These are phyloP conservation scores for Chlorella sorokiniana DNA, from an alignment of 139 green algal genomes.

Conservation along the genomic window DNA sequence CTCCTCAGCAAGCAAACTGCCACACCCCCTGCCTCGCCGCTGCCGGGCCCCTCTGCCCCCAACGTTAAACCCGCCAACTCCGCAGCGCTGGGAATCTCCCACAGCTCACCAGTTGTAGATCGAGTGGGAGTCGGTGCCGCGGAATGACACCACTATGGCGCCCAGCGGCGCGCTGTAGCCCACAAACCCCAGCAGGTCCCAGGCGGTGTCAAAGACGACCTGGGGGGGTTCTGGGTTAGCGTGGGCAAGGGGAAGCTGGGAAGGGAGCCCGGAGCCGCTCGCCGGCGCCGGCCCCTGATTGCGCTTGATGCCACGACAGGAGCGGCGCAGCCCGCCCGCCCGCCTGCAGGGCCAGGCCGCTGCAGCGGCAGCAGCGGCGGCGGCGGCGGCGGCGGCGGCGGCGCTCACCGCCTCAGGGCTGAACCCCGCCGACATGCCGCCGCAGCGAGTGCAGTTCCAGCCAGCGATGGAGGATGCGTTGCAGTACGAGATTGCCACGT, in stretches of 20 bases:
- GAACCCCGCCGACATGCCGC: slow-evolving; percentile 24
- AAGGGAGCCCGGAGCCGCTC: too few species aligned
- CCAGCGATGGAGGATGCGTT: slow-evolving; percentile 44
- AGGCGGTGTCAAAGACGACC: slow-evolving; percentile 67
- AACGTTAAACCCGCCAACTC: background rate
- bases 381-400: background rate
- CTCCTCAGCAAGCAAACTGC: too few species aligned
- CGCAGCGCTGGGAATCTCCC: background rate
- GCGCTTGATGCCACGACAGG: too few species aligned
- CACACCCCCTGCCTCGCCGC: too few species aligned
- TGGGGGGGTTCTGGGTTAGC: background rate
- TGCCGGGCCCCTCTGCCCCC: too few species aligned
- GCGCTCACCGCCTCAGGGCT: background rate
- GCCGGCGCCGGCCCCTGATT: too few species aligned
- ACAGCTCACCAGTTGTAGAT: slow-evolving; percentile 56
- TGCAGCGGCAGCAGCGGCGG: too few species aligned
- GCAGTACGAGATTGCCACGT: slow-evolving; percentile 77
- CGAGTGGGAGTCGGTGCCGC: slow-evolving; percentile 75
- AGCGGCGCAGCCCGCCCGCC: too few species aligned
- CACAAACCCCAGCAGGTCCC: slow-evolving; percentile 75
- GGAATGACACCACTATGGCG: slow-evolving; percentile 71
- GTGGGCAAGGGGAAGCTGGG: background rate
- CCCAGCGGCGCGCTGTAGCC: slow-evolving; percentile 64
- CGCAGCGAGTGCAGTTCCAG: slow-evolving; percentile 82
- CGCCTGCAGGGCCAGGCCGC: too few species aligned